Evolutionary conservation across 441 rosid genomes (phyloP).

Genomic region (Macaranga tanarius): DNA sequence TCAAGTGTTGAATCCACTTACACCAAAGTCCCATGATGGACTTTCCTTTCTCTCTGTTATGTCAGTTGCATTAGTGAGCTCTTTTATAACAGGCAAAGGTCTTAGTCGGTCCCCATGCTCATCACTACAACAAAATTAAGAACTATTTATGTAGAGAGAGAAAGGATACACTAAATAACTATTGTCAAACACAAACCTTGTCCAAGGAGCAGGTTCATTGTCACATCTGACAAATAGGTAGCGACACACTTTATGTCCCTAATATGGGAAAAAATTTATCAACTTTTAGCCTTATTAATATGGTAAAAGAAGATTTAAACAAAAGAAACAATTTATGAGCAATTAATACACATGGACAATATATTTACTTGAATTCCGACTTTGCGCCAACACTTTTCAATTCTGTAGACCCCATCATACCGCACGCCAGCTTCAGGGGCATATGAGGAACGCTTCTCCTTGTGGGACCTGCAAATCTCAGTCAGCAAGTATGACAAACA

Average conservation of each 20-base stretch:
- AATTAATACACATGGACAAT: neutral
- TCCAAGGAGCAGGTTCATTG: slow-evolving; percentile 93
- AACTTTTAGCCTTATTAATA: too few species aligned
- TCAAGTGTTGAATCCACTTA: slow-evolving; percentile 26
- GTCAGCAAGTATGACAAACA: neutral
- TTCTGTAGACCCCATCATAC: slow-evolving; percentile 81
- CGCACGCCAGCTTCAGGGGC: slow-evolving; percentile 72
- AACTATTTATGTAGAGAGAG: neutral
- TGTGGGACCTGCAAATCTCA: slow-evolving; percentile 54
- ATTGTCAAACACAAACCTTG: slow-evolving; percentile 47
- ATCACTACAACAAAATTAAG: slow-evolving; percentile 43
- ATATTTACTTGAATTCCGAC: slow-evolving; percentile 54
- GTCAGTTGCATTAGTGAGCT: slow-evolving; percentile 53
- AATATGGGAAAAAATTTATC: neutral
- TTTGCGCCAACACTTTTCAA: slow-evolving; percentile 81
- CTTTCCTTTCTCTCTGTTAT: slow-evolving; percentile 55
- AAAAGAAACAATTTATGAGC: slow-evolving; percentile 2
- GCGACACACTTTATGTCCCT: slow-evolving; percentile 62
- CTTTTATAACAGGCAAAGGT: slow-evolving; percentile 57
- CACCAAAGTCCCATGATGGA: slow-evolving; percentile 87
- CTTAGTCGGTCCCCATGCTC: slow-evolving; percentile 77
- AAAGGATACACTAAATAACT: neutral
- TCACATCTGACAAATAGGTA: slow-evolving; percentile 88
- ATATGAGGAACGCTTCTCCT: slow-evolving; percentile 71
- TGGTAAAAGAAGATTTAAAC: neutral